These are phyloP conservation scores for Tilletia walkeri DNA, from an alignment of 1,284 basidiomycete genomes.

Conservation along the genomic window DNA sequence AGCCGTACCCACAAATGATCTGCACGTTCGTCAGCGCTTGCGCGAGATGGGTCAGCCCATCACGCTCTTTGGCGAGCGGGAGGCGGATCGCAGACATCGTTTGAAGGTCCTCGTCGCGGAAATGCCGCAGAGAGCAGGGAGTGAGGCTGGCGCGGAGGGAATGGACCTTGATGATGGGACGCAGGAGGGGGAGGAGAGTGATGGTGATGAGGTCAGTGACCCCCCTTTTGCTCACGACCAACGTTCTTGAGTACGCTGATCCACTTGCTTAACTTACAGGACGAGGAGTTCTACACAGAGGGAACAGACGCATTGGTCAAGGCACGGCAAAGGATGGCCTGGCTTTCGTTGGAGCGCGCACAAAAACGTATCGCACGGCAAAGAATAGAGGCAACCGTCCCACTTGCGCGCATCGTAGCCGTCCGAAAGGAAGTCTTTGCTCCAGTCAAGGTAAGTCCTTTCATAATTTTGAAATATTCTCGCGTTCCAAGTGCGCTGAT, in stretches of 20 bases:
- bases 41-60: conserved; percentile 93
- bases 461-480: not conserved
- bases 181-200: conserved; percentile 63
- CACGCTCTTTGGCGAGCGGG: conserved; percentile 88
- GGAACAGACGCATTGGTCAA: conserved; percentile 81
- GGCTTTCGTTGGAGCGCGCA: conserved; percentile 92
- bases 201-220: conserved; percentile 35
- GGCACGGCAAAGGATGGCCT: conserved; percentile 78
- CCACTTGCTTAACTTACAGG: conserved; percentile 58
- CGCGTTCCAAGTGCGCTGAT: not conserved
- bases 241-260: too few species aligned
- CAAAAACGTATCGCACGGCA: conserved; percentile 85
- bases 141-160: conserved; percentile 51
- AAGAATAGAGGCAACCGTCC: conserved; percentile 77
- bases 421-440: conserved; percentile 82
- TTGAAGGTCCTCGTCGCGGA: conserved; percentile 85
- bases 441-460: conserved; percentile 73
- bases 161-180: conserved; percentile 63
- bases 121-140: conserved; percentile 66
- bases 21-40: conserved; percentile 79
- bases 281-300: conserved; percentile 95
- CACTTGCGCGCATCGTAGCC: conserved; percentile 86
- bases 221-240: conserved; percentile 13
- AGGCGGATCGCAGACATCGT: conserved; percentile 76
- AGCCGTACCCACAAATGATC: conserved; percentile 95